These are phyloP conservation scores for Lentinula edodes DNA, from an alignment of 768 basidiomycete species.

Conservation along the genomic window DNA sequence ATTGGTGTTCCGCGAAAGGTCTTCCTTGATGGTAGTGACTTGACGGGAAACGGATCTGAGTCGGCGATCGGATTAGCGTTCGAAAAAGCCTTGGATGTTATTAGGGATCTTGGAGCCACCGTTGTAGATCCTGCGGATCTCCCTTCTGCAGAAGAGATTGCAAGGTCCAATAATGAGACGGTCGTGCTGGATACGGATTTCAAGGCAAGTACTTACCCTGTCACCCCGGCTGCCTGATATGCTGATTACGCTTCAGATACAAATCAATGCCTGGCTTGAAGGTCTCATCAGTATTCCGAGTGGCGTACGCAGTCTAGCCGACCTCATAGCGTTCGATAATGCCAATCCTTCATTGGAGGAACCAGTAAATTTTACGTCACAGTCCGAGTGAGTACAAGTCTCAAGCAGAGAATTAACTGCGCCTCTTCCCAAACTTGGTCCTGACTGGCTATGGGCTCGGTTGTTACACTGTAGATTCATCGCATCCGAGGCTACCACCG, in stretches of 20 bases:
- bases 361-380: constrained; percentile 31
- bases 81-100: constrained; percentile 29
- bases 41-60: constrained; percentile 6
- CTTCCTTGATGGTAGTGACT: constrained; percentile 20
- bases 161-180: constrained; percentile 46
- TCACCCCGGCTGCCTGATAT: neutral
- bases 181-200: constrained; percentile 53
- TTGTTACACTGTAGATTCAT: constrained; percentile 25
- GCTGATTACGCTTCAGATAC: constrained; percentile 30
- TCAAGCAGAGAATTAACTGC: too few relatives aligned
- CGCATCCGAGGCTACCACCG: constrained; percentile 30
- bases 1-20: constrained; percentile 47
- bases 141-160: constrained; percentile 26
- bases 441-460: too few relatives aligned
- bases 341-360: constrained; percentile 46
- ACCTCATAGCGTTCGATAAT: constrained; percentile 53
- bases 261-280: constrained; percentile 44
- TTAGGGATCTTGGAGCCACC: constrained; percentile 34
- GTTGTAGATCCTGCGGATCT: constrained; percentile 43
- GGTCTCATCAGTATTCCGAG: constrained; percentile 47
- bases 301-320: constrained; percentile 48
- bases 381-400: constrained; percentile 24
- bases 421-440: too few relatives aligned
- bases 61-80: constrained; percentile 27
- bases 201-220: constrained; percentile 36